These are phyloP conservation scores for Corynascus novoguineensis DNA, from an alignment of 495 filamentous ascomycete species.

Conservation along the genomic window DNA sequence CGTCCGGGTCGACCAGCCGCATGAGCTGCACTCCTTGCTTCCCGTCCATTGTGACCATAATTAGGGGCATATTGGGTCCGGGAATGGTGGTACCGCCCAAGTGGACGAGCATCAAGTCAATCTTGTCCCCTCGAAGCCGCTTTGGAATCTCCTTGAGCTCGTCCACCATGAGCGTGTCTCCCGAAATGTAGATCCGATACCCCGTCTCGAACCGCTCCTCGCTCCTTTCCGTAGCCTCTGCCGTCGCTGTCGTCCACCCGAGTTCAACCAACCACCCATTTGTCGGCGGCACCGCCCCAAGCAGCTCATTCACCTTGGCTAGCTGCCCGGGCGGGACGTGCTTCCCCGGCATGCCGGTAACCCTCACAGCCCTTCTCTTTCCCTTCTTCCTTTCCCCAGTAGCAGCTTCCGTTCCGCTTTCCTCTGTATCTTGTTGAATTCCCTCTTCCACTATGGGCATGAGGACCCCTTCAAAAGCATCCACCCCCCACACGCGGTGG, in stretches of 20 bases:
- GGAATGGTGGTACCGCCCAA: slow-evolving; percentile 64
- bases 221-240: slow-evolving; percentile 2
- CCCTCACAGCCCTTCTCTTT: slow-evolving; percentile 39
- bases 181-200: slow-evolving; percentile 67
- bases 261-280: slow-evolving; percentile 71
- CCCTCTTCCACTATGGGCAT: slow-evolving; percentile 36
- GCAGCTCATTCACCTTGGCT: slow-evolving; percentile 49
- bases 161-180: slow-evolving; percentile 62
- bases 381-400: slow-evolving; percentile 17
- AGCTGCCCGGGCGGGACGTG: slow-evolving; percentile 55
- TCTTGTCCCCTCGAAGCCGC: slow-evolving; percentile 38
- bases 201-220: slow-evolving; percentile 39
- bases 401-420: slow-evolving; percentile 9
- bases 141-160: slow-evolving; percentile 56
- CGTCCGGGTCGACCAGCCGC: slow-evolving; percentile 53
- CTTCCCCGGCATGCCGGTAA: slow-evolving; percentile 66
- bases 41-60: slow-evolving; percentile 74
- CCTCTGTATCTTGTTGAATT: too few relatives aligned
- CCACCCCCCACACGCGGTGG: slow-evolving; percentile 47
- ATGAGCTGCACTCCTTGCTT: slow-evolving; percentile 58
- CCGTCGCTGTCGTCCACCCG: slow-evolving; percentile 34
- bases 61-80: slow-evolving; percentile 46
- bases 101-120: slow-evolving; percentile 66
- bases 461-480: slow-evolving; percentile 50
- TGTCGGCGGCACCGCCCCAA: slow-evolving; percentile 60